Evolutionary conservation across 768 basidiomycete genomes (phyloP), one percentile per base, ranked within the genome.

Genomic region (Boletus huronensis): DNA sequence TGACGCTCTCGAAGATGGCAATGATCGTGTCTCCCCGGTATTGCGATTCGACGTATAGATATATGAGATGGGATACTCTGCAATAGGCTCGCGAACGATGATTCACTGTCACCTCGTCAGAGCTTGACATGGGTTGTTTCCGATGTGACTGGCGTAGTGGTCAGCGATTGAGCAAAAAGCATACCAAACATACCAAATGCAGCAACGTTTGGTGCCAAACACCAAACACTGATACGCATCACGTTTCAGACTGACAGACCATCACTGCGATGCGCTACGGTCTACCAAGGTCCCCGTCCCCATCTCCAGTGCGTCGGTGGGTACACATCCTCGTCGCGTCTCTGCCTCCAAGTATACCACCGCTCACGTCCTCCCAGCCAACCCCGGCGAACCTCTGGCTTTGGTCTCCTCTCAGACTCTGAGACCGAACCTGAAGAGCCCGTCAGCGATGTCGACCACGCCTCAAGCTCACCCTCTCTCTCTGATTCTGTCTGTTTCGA

Each of bases 31-130:
- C 86, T 8, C 82, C 83, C 10, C 77, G 75, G 74, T 75, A 68
- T 87, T 85, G 39, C 86, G 77, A 71, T 88, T 89, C 5, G 85
- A 86, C 16, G 76, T 78, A 69, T 87, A 89, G 59, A 88, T 79
- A 59, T 79, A 83, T 0, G 79, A 75, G 2, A 60, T 71, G 0
- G 76, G 78, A 73, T 83, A 88, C 21, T 63, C 60, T 4, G 52
- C 28, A 2, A 77, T 77, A 2, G 77, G 73, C 16, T 73, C 55
- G 0, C 85, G 81, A 55, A 35, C 16, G 6, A 10, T 17, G 19
- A 11, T 19, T 8, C n/a, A 21, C 38, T 19, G 10, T 19, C 19
- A 1, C 19, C n/a, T n/a, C n/a, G n/a, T n/a, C n/a, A n/a, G n/a
- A n/a, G n/a, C n/a, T n/a, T n/a, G n/a, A n/a, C n/a, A n/a, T n/a